phyloP scores from a whole-genome alignment of 1,284 basidiomycete species.

The Cutaneotrichosporon spelunceum region DNA sequence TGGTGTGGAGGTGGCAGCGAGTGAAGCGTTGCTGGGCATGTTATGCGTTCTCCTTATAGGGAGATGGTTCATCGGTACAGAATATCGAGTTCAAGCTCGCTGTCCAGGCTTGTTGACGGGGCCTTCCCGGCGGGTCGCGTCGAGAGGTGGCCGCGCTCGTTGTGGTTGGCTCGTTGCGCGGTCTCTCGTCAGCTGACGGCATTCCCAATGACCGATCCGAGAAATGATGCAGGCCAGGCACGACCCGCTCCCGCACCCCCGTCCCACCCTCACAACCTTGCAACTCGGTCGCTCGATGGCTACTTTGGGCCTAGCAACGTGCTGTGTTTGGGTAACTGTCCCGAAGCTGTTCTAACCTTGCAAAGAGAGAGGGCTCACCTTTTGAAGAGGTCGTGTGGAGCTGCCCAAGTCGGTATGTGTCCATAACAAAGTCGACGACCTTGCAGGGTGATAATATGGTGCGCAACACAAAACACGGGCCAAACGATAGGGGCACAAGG shows the following conservation, averaged over 20 bases:
- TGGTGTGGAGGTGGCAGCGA: not conserved
- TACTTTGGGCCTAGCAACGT: not conserved
- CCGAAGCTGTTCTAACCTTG: not conserved
- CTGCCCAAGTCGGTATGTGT: too few species aligned
- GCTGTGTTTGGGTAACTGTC: not conserved
- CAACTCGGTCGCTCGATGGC: not conserved
- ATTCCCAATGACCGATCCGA: not conserved
- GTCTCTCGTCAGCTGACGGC: not conserved
- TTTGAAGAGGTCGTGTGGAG: not conserved
- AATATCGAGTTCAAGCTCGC: not conserved
- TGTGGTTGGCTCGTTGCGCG: not conserved
- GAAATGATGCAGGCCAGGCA: constrained; percentile 2
- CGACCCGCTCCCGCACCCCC: constrained; percentile 2
- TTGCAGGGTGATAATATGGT: not conserved
- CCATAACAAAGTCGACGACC: too few species aligned
- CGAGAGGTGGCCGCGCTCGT: not conserved
- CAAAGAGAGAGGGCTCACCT: too few species aligned
- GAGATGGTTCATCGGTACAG: not conserved
- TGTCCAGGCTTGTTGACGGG: not conserved
- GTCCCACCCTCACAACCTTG: not conserved
- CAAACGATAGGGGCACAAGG: not conserved
- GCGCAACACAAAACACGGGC: not conserved
- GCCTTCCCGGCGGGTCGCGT: not conserved
- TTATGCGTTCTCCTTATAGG: not conserved
- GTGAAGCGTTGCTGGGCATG: not conserved